phyloP scores from a whole-genome alignment of 2,329 filamentous ascomycete genomes.

The Chaetoscypha palmicola region DNA sequence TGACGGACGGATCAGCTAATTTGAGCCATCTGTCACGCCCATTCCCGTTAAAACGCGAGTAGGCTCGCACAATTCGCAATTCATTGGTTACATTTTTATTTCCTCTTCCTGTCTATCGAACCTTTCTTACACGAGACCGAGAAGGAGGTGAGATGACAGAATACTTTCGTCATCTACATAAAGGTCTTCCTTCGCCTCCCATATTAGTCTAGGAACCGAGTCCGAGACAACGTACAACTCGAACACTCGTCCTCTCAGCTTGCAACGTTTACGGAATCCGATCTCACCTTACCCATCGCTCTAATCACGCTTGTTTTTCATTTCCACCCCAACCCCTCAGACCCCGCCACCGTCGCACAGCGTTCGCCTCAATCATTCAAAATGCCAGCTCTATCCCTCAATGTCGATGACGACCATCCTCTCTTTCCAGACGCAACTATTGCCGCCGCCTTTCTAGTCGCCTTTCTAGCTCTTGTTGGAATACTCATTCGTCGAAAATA shows the following conservation, averaged over 20 bases:
- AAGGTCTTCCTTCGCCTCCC: not conserved
- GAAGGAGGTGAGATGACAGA: not conserved
- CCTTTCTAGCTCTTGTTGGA: not conserved
- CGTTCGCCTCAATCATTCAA: not conserved
- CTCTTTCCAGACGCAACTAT: not conserved
- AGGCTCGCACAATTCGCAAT: slow-evolving; percentile 1
- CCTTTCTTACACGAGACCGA: no score
- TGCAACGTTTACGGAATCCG: not conserved
- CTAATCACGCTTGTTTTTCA: slow-evolving; percentile 3
- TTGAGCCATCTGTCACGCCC: no score
- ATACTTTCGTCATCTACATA: slow-evolving; percentile 1
- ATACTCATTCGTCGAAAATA: not conserved
- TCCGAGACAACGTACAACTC: not conserved
- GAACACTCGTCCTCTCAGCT: not conserved
- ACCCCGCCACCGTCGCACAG: slow-evolving; percentile 4
- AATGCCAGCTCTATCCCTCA: slow-evolving; percentile 1
- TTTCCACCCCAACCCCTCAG: slow-evolving; percentile 5
- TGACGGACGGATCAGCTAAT: no score
- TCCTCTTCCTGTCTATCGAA: not conserved
- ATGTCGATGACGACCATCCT: not conserved
- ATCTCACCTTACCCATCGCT: slow-evolving; percentile 6
- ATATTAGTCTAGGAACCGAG: not conserved
- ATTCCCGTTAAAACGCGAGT: slow-evolving; percentile 1
- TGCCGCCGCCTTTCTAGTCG: not conserved
- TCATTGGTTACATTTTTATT: not conserved